Evolutionary conservation across 768 basidiomycete genomes (phyloP).

Genomic region (Leccinellum luteum): DNA sequence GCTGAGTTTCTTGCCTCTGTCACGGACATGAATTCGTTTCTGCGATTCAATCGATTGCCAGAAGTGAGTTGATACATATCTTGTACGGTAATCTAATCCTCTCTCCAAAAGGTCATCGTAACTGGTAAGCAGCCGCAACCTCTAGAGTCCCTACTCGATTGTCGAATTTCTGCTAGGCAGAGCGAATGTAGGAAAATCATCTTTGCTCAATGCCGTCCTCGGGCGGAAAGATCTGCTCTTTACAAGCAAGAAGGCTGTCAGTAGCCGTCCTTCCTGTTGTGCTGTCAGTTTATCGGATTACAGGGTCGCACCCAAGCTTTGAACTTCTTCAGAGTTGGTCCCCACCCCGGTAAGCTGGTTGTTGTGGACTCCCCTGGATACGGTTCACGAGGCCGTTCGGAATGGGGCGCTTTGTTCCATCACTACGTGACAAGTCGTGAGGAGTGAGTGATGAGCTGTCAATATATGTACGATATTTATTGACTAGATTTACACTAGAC

Average conservation of each 20-base stretch:
- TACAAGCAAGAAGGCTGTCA: constrained; percentile 69
- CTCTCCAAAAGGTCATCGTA: constrained; percentile 21
- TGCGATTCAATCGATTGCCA: constrained; percentile 18
- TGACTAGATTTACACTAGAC: constrained; percentile 35
- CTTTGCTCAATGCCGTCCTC: constrained; percentile 66
- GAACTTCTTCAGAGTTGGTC: constrained; percentile 72
- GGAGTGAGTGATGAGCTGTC: constrained; percentile 43
- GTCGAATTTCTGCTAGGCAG: constrained; percentile 45
- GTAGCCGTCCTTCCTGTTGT: constrained; percentile 21
- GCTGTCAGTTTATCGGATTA: not conserved
- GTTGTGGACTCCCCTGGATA: constrained; percentile 84
- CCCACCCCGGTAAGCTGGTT: constrained; percentile 49
- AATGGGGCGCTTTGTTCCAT: constrained; percentile 74
- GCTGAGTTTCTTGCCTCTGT: constrained; percentile 30
- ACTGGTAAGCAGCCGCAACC: constrained; percentile 20
- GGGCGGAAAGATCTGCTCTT: constrained; percentile 54
- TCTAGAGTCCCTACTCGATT: not conserved
- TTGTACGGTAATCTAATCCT: not conserved
- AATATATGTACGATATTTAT: not conserved
- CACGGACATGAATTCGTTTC: constrained; percentile 17
- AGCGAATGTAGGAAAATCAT: constrained; percentile 77
- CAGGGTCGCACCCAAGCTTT: constrained; percentile 72
- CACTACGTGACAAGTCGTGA: constrained; percentile 58
- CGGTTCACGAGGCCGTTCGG: constrained; percentile 65
- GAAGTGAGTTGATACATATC: constrained; percentile 22